These are phyloP conservation scores for Cynanchum wilfordii DNA, from an alignment of 257 asterid species.

Conservation along the genomic window DNA sequence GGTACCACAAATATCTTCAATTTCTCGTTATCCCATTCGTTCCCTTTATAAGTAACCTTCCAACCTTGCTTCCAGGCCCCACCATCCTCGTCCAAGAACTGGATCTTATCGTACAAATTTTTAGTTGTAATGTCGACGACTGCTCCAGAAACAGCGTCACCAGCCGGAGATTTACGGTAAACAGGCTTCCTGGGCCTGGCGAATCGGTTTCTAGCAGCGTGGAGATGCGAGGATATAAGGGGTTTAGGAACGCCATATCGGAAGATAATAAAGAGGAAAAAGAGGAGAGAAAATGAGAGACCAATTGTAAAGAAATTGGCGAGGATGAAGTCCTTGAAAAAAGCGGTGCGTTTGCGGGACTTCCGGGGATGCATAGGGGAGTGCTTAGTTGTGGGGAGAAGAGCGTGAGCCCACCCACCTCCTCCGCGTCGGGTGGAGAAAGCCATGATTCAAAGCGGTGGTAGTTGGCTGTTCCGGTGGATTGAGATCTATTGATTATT, in stretches of 20 bases:
- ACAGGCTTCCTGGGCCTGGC: conserved; percentile 50
- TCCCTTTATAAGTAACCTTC: conserved; percentile 78
- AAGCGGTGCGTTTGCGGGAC: conserved; percentile 57
- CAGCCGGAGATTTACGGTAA: conserved; percentile 39
- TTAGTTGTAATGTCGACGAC: conserved; percentile 83
- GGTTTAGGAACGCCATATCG: conserved; percentile 67
- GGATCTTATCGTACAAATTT: conserved; percentile 77
- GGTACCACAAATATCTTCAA: conserved; percentile 91
- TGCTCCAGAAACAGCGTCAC: conserved; percentile 51
- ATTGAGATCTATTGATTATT: conserved; percentile 13
- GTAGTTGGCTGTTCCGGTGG: conserved; percentile 2
- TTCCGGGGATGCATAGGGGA: conserved; percentile 56
- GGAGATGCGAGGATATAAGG: conserved; percentile 41
- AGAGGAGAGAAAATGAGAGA: conserved; percentile 48
- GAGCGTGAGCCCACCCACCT: conserved; percentile 67
- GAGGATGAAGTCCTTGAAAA: conserved; percentile 57
- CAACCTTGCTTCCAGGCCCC: conserved; percentile 99
- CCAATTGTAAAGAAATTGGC: conserved; percentile 80
- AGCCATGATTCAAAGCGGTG: conserved; percentile 45
- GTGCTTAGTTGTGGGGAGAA: conserved; percentile 51
- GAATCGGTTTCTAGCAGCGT: conserved; percentile 36
- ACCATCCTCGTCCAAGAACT: conserved; percentile 87
- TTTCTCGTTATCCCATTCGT: conserved; percentile 92
- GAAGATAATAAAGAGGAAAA: conserved; percentile 56
- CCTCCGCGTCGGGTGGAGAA: conserved; percentile 86